Evolutionary conservation across 1,284 basidiomycete species (phyloP), one percentile per base, ranked within the genome.

Genomic region (Cryptococcus depauperatus): DNA sequence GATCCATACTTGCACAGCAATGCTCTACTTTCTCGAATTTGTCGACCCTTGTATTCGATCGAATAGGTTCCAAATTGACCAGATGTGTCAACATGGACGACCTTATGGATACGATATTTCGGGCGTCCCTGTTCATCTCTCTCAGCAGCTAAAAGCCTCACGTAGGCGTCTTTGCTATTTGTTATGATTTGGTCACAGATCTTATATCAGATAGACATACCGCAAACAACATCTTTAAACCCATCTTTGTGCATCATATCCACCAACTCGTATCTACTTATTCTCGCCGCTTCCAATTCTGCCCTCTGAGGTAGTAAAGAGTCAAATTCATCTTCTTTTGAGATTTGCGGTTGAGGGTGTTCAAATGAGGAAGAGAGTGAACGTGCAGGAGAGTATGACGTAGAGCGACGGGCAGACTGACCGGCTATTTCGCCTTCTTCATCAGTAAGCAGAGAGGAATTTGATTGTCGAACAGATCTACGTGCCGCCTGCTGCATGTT

Each of bases 61-160:
- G 80, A 79, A 71, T 95, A 95, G 2, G 80, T 76, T 56, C 61
- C 60, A 41, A 56, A 54, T 23, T 41, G 43, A 5, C 32, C 37
- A 21, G 50, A 37, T 9, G 46, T 41, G 38, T 61, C 57, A n/a
- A 61, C 33, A 16, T 52, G 53, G 16, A 69, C 64, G 32, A 95
- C 75, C 66, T 86, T 80, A 63, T 88, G 89, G 44, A 90, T 76
- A 37, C 89, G 79, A 69, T 95, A 95, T 28, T 85, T 77, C n/a
- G 77, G 75, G 47, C 75, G 62, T 5, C 76, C 75, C 5, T 73
- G 68, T 41, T 78, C 75, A 33, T 78, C 75, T 3, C 72, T 55
- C 18, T 66, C 62, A 0, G 81, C 81, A 55, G 85, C 80, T 34
- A 86, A 74, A 59, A 84, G 83, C 19, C 87, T 77, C 5, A 92